These are phyloP conservation scores for Lepidopterella palustris DNA, from an alignment of 495 filamentous ascomycete genomes.

Conservation along the genomic window DNA sequence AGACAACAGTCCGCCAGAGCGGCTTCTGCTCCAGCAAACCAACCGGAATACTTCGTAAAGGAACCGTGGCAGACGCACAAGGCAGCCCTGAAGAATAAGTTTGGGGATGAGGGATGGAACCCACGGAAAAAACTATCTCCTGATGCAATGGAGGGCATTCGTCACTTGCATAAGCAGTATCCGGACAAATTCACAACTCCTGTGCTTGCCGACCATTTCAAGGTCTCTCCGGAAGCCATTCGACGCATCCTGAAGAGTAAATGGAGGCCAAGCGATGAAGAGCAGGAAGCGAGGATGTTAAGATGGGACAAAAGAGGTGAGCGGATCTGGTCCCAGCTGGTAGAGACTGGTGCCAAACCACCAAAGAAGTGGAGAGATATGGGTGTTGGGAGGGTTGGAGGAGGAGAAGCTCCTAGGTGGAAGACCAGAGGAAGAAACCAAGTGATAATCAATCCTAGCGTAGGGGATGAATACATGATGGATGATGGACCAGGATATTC, in stretches of 20 bases:
- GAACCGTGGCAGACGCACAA: slow-evolving; percentile 71
- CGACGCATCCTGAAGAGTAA: slow-evolving; percentile 78
- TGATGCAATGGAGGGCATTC: slow-evolving; percentile 81
- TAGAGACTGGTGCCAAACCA: slow-evolving; percentile 60
- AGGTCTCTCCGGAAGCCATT: slow-evolving; percentile 79
- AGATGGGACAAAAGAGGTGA: slow-evolving; percentile 78
- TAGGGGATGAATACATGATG: not conserved
- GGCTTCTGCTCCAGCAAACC: not conserved
- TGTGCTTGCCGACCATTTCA: slow-evolving; percentile 70
- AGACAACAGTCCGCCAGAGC: not conserved
- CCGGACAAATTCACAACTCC: slow-evolving; percentile 69
- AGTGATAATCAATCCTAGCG: slow-evolving; percentile 15
- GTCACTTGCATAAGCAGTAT: slow-evolving; percentile 64
- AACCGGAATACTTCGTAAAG: slow-evolving; percentile 20
- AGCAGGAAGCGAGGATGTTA: slow-evolving; percentile 52
- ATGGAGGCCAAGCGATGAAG: slow-evolving; percentile 64
- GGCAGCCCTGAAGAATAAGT: slow-evolving; percentile 60
- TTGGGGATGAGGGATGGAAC: slow-evolving; percentile 63
- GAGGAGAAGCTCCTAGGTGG: slow-evolving; percentile 24
- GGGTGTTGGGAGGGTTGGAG: slow-evolving; percentile 49
- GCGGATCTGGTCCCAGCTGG: slow-evolving; percentile 67
- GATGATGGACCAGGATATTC: not conserved
- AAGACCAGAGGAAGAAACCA: slow-evolving; percentile 19
- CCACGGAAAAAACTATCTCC: slow-evolving; percentile 84
- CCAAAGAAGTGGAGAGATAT: slow-evolving; percentile 60